phyloP scores from a whole-genome alignment of 2,329 filamentous ascomycete species.

The Ophiostoma triangulosporum region DNA sequence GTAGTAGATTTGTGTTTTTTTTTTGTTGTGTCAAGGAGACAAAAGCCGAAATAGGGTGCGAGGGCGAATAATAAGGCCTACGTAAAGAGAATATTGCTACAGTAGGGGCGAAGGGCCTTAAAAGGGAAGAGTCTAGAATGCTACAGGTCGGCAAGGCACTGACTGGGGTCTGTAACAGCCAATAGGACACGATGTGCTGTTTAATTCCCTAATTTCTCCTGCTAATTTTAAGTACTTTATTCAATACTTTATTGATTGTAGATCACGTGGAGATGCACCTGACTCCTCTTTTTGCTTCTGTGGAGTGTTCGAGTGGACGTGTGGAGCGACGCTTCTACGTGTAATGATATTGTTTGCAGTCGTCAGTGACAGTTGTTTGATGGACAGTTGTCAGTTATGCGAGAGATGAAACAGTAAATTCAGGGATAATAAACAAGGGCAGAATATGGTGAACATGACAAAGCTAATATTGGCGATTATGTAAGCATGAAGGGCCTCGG shows the following conservation, averaged over 20 bases:
- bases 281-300: neutral
- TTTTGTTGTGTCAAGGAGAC: constrained; percentile 2
- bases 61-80: neutral
- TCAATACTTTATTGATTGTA: neutral
- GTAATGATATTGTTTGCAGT: neutral
- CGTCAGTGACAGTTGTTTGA: neutral
- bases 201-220: neutral
- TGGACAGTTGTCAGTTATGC: neutral
- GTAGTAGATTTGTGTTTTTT: neutral
- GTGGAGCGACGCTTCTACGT: neutral
- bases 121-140: constrained; percentile 8
- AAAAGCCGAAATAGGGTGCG: neutral
- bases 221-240: neutral
- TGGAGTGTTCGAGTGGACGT: neutral
- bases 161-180: too few species aligned
- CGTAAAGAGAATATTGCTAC: neutral
- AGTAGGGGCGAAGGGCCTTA: constrained; percentile 1
- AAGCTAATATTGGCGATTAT: too few species aligned
- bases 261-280: neutral
- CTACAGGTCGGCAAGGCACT: constrained; percentile 3
- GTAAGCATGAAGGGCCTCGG: neutral
- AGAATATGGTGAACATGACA: too few species aligned
- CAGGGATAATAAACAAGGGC: too few species aligned
- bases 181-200: too few species aligned
- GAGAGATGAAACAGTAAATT: neutral